These are phyloP conservation scores for Rhipidocladum racemiflorum DNA, from an alignment of 176 grass and related monocot genomes.

Conservation along the genomic window DNA sequence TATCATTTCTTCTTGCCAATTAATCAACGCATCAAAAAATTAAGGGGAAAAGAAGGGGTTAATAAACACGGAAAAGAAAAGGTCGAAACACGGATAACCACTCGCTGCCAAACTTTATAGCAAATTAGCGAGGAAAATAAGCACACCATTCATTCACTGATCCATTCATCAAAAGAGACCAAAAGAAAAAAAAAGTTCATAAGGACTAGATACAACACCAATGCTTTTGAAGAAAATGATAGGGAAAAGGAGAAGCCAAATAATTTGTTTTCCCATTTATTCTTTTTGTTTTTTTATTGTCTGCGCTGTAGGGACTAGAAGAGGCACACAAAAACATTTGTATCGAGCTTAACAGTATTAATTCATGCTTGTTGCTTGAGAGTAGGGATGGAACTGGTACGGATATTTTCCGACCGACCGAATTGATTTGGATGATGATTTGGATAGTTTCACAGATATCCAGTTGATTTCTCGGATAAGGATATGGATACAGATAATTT, in stretches of 20 bases:
- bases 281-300: neutral
- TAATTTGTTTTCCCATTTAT: neutral
- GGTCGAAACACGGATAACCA: constrained; percentile 3
- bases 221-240: neutral
- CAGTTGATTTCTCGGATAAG: no score
- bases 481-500: no score
- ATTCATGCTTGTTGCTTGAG: neutral
- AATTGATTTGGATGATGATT: no score
- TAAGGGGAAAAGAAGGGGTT: neutral
- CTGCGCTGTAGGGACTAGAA: neutral
- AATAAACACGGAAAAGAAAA: neutral
- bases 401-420: no score
- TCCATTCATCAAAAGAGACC: neutral
- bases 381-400: no score
- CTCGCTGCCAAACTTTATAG: neutral
- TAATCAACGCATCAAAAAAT: neutral
- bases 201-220: neutral
- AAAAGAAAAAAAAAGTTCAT: neutral
- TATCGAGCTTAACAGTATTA: neutral
- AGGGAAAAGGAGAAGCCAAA: neutral
- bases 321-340: constrained; percentile 6
- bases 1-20: neutral
- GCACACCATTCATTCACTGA: neutral
- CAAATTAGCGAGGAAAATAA: neutral
- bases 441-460: no score